phyloP scores from a whole-genome alignment of 768 basidiomycete species.

The Podaxis sp. region DNA sequence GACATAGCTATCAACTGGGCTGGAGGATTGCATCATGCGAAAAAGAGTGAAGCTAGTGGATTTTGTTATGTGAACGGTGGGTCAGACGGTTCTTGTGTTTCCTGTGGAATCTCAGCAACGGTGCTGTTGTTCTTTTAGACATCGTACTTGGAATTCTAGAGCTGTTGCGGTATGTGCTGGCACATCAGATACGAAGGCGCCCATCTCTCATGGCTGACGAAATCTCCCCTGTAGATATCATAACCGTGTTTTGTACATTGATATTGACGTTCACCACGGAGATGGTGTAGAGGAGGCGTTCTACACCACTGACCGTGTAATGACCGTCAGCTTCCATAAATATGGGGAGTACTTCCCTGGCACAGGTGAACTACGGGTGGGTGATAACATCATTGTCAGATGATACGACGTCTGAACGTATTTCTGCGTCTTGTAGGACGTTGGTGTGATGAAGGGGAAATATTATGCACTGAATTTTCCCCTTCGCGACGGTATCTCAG shows the following conservation, averaged over 20 bases:
- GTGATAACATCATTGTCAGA: slow-evolving; percentile 23
- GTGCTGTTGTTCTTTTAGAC: slow-evolving; percentile 47
- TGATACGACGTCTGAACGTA: slow-evolving; percentile 13
- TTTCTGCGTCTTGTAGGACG: slow-evolving; percentile 54
- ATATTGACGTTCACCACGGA: slow-evolving; percentile 98
- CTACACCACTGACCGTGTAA: slow-evolving; percentile 97
- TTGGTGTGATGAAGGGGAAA: slow-evolving; percentile 92
- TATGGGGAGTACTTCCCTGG: slow-evolving; percentile 99
- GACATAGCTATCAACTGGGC: slow-evolving; percentile 99
- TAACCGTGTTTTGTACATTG: slow-evolving; percentile 92
- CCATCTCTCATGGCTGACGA: not conserved
- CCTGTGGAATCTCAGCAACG: not conserved
- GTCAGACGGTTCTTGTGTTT: slow-evolving; percentile 18
- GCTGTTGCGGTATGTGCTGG: slow-evolving; percentile 63
- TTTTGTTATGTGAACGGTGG: slow-evolving; percentile 98
- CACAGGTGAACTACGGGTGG: slow-evolving; percentile 91
- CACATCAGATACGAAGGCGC: not conserved
- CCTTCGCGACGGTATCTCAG: slow-evolving; percentile 89
- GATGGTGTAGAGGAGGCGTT: slow-evolving; percentile 99
- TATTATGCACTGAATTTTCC: slow-evolving; percentile 95
- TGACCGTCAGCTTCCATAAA: slow-evolving; percentile 98
- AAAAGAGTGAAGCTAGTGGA: slow-evolving; percentile 98
- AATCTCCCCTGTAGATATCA: slow-evolving; percentile 66
- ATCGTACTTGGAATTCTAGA: slow-evolving; percentile 97
- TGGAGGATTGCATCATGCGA: slow-evolving; percentile 96